These are phyloP conservation scores for Stentor roeselii DNA, from an alignment of 73 alveolate species.

Conservation along the genomic window DNA sequence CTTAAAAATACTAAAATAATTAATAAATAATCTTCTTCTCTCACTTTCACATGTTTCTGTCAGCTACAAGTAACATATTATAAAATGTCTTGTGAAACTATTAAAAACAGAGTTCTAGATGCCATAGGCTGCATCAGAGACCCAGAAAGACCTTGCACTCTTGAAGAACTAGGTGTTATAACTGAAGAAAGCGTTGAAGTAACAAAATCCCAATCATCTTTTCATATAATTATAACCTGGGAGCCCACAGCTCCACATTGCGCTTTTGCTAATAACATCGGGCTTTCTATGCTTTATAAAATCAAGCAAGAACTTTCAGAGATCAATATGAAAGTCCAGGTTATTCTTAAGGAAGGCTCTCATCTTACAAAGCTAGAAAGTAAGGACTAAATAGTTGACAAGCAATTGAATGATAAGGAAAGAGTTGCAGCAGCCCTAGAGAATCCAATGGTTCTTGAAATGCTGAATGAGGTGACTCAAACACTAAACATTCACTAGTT, in stretches of 20 bases:
- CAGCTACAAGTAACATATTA: neutral
- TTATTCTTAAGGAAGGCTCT: slow-evolving; percentile 21
- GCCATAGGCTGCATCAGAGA: slow-evolving; percentile 37
- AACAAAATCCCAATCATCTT: neutral
- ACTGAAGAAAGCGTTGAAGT: slow-evolving; percentile 35
- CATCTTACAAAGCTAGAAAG: slow-evolving; percentile 15
- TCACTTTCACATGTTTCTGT: too few relatives aligned
- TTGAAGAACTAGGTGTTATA: slow-evolving; percentile 36
- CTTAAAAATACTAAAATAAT: too few relatives aligned
- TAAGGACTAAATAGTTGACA: slow-evolving; percentile 34
- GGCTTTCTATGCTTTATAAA: slow-evolving; percentile 36
- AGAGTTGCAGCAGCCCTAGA: slow-evolving; percentile 55
- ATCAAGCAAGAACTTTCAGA: neutral
- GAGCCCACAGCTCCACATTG: slow-evolving; percentile 44
- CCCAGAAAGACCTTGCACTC: slow-evolving; percentile 37
- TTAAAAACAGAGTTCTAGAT: neutral
- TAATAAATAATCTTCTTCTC: too few relatives aligned
- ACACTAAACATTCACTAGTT: neutral
- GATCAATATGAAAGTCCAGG: slow-evolving; percentile 31
- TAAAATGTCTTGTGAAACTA: neutral
- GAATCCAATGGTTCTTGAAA: slow-evolving; percentile 16
- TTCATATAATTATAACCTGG: slow-evolving; percentile 23
- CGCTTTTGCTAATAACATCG: slow-evolving; percentile 40
- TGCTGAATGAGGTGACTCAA: neutral
- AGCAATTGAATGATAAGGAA: slow-evolving; percentile 53